Evolutionary conservation across 2,329 filamentous ascomycete species (phyloP), one percentile per base, ranked within the genome.

Genomic region (Bipolaris zeicola): DNA sequence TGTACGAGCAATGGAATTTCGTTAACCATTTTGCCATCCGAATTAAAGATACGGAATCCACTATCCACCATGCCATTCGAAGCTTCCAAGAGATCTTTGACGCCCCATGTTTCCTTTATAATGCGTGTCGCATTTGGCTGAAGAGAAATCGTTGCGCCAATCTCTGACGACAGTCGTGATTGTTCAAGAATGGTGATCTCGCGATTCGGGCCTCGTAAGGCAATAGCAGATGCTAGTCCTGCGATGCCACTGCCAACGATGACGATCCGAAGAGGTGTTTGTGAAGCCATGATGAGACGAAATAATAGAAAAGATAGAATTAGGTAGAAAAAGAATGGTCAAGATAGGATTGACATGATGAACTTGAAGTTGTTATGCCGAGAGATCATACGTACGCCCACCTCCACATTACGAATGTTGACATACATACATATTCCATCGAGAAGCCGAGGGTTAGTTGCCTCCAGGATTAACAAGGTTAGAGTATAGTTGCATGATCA

Each of bases 41-140:
- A 57, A 31, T 70, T 69, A 48, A 67, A 72, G 6, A 79, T 72
- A 10, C 74, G 70, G 52, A 79, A 79, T 0, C 68, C 73, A 28
- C 66, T 56, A 55, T 79, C 77, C 6, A 71, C 60, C 51, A 74
- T 75, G 0, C 74, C 73, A 33, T 68, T 67, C 11, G 71, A 68
- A 2, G 62, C 57, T 5, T 65, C 52, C 2, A 77, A 67, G 6
- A 71, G 62, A 18, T 56, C 46, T 13, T 63, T 59, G 1, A 79
- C 56, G 0, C 64, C 65, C 73, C 74, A 78, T 46, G 38, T 46
- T 6, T 67, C 44, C 6, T 67, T 57, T 6, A 77, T 60, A 2
- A 77, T 76, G 36, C 73, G 70, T 18, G 71, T 72, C 0, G 78
- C 78, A 60, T 80, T 79, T 0, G 77, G 78, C 45, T 80, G 77